A percentile compares a stretch with the other conserved stretches of the same genome.
phyloP scores from a whole-genome alignment of 1,284 basidiomycete species.

The Trametes polyzona region DNA sequence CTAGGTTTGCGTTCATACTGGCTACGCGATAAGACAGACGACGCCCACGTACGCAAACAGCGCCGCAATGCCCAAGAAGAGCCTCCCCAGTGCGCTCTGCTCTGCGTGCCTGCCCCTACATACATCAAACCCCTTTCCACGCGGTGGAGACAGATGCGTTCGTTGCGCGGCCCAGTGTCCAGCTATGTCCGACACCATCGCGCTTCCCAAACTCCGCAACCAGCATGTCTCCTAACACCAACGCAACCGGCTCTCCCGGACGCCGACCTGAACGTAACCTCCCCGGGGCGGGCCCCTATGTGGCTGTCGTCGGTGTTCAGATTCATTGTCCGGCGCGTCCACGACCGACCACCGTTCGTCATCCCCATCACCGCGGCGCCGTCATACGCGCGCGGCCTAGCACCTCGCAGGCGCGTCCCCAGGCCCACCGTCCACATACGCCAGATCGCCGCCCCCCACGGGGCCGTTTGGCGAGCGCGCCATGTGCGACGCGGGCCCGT shows the following conservation, averaged over 20 bases:
- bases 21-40: not conserved
- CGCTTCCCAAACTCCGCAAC: not conserved
- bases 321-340: too few species aligned
- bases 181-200: not conserved
- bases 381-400: not conserved
- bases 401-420: not conserved
- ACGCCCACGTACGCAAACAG: constrained; percentile 1
- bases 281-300: too few species aligned
- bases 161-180: not conserved
- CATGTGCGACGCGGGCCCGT: not conserved
- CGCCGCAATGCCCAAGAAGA: not conserved
- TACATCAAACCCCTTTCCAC: not conserved
- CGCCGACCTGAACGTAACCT: too few species aligned
- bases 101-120: too few species aligned
- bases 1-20: too few species aligned
- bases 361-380: not conserved
- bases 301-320: too few species aligned
- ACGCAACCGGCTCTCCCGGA: too few species aligned
- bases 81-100: too few species aligned
- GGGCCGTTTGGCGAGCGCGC: not conserved
- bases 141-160: not conserved
- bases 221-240: too few species aligned
- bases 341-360: not conserved
- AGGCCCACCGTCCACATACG: too few species aligned
- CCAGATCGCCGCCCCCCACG: not conserved